phyloP scores from a whole-genome alignment of 805 yeast species.

The Candida maesae region DNA sequence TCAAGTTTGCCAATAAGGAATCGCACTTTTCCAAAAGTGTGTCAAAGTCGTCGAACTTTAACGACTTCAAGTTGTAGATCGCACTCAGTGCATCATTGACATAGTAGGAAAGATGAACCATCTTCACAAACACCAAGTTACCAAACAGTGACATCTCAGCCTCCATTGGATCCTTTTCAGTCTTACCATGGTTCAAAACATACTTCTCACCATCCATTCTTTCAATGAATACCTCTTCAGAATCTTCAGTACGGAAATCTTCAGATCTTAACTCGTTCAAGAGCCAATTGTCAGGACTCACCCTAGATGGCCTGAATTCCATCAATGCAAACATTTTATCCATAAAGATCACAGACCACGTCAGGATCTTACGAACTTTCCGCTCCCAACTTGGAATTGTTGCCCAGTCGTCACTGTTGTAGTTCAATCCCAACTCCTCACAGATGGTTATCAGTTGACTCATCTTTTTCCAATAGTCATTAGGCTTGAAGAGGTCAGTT shows the following conservation, averaged over 20 bases:
- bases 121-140: constrained; percentile 25
- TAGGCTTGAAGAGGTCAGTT: constrained; percentile 13
- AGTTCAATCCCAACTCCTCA: constrained; percentile 28
- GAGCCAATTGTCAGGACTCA: constrained; percentile 26
- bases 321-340: constrained; percentile 28
- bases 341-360: constrained; percentile 26
- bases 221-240: constrained; percentile 20
- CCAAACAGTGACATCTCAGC: constrained; percentile 15
- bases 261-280: constrained; percentile 17
- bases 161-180: constrained; percentile 2
- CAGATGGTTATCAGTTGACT: constrained; percentile 23
- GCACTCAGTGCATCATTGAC: constrained; percentile 22
- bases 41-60: constrained; percentile 24
- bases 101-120: constrained; percentile 24
- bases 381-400: constrained; percentile 30
- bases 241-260: constrained; percentile 22
- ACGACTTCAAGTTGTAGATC: constrained; percentile 24
- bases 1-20: constrained; percentile 15
- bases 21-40: constrained; percentile 15
- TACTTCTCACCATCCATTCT: constrained; percentile 18
- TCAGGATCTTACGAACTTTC: constrained; percentile 23
- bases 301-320: constrained; percentile 26
- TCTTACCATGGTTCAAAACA: constrained; percentile 14
- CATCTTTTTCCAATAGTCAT: constrained; percentile 22
- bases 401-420: constrained; percentile 24